Conservation (phyloP, 2,329 filamentous ascomycete species). For the Didymella segeticola region DNA sequence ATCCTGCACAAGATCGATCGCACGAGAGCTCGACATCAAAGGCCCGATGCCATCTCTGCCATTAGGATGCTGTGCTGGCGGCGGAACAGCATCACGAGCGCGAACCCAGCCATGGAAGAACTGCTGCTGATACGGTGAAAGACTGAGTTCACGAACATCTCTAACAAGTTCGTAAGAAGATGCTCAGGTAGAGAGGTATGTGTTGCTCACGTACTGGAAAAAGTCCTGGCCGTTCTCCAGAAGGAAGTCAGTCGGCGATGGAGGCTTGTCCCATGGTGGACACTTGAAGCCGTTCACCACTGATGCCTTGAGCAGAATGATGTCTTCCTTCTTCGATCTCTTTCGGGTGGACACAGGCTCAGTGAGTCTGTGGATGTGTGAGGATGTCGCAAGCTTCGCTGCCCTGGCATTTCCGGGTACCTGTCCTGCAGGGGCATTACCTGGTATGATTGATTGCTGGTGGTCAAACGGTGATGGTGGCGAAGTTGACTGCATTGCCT, state of each 20-base stretch:
- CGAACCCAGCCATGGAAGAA: constrained; percentile 87
- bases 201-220: constrained; percentile 61
- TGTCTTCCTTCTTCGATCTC: constrained; percentile 73
- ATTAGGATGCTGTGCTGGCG: constrained; percentile 48
- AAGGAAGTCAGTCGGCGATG: constrained; percentile 70
- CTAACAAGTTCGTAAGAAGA: constrained; percentile 37
- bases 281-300: constrained; percentile 84
- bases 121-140: constrained; percentile 76
- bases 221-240: constrained; percentile 55
- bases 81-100: constrained; percentile 70
- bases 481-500: neutral
- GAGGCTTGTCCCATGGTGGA: constrained; percentile 75
- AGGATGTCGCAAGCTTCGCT: constrained; percentile 16
- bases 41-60: constrained; percentile 46
- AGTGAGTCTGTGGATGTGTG: constrained; percentile 46
- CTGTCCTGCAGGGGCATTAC: neutral
- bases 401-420: constrained; percentile 1
- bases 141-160: constrained; percentile 71
- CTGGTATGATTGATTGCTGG: neutral
- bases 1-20: constrained; percentile 90
- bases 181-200: neutral
- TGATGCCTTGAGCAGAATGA: constrained; percentile 77
- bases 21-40: constrained; percentile 64
- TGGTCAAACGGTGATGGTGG: neutral
- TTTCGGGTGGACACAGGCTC: constrained; percentile 64